Conservation (phyloP, 768 basidiomycete genomes). For the Psilocybe cubensis region DNA sequence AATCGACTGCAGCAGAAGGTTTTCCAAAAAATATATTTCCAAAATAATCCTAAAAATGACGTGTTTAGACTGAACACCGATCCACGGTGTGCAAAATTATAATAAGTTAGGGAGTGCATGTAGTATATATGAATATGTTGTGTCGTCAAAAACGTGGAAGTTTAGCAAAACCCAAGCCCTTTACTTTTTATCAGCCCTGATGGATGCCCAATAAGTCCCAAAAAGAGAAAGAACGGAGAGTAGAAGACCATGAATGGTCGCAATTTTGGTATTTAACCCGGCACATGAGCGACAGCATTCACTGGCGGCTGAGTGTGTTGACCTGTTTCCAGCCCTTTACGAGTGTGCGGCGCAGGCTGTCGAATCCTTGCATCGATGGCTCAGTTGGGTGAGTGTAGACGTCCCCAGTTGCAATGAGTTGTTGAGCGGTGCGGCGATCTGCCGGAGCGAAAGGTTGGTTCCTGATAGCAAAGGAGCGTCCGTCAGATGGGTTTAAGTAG, state of each 20-base stretch:
- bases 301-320: constrained; percentile 36
- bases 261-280: too few species aligned
- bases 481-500: neutral
- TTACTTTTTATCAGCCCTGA: too few species aligned
- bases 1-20: too few species aligned
- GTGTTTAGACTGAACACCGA: neutral
- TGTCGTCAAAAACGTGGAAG: too few species aligned
- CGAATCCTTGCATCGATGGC: constrained; percentile 32
- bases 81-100: neutral
- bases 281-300: neutral
- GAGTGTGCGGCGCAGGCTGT: constrained; percentile 41
- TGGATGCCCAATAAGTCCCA: too few species aligned
- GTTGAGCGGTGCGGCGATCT: constrained; percentile 58
- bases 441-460: constrained; percentile 77
- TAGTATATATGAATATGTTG: too few species aligned
- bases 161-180: too few species aligned
- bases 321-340: constrained; percentile 47
- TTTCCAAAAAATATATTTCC: too few species aligned
- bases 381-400: constrained; percentile 36
- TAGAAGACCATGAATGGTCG: too few species aligned
- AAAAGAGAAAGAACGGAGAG: too few species aligned
- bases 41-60: neutral
- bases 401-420: constrained; percentile 38
- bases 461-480: constrained; percentile 25
- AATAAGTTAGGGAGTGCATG: too few species aligned